Percentiles rank a stretch among this genome's conserved stretches.
Evolutionary conservation across 2,329 filamentous ascomycete species (phyloP).

Genomic region (Fonsecaea erecta): DNA sequence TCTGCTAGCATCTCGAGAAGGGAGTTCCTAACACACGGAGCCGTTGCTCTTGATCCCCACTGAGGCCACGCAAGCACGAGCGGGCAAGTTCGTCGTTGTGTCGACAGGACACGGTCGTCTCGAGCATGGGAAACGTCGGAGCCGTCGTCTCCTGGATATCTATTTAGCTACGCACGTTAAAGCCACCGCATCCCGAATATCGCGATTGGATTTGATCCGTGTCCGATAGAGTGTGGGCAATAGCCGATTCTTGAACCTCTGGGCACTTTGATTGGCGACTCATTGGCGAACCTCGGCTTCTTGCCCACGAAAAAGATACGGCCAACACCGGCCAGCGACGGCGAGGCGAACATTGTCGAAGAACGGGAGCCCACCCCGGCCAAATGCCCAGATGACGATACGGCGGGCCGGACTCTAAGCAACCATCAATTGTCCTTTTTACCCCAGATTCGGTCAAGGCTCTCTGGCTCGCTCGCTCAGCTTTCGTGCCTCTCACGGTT

Average conservation of each 20-base stretch:
- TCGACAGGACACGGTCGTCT: not conserved
- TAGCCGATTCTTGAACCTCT: not conserved
- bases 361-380: too few relatives aligned
- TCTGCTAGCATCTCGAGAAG: not conserved
- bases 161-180: not conserved
- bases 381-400: too few relatives aligned
- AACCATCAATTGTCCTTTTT: too few relatives aligned
- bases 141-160: not conserved
- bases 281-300: conserved; percentile 8
- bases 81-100: not conserved
- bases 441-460: not conserved
- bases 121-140: not conserved
- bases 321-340: conserved; percentile 7
- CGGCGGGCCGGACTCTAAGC: too few relatives aligned
- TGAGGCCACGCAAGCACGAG: not conserved
- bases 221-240: not conserved
- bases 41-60: not conserved
- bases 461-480: too few relatives aligned
- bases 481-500: too few relatives aligned
- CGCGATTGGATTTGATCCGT: not conserved
- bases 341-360: not conserved
- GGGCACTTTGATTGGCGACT: not conserved
- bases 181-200: not conserved
- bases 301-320: not conserved
- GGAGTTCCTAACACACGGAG: not conserved